Percentiles rank a stretch among this genome's conserved stretches.
Conservation (phyloP, 257 asterid genomes). For the Orobanche coerulescens region DNA sequence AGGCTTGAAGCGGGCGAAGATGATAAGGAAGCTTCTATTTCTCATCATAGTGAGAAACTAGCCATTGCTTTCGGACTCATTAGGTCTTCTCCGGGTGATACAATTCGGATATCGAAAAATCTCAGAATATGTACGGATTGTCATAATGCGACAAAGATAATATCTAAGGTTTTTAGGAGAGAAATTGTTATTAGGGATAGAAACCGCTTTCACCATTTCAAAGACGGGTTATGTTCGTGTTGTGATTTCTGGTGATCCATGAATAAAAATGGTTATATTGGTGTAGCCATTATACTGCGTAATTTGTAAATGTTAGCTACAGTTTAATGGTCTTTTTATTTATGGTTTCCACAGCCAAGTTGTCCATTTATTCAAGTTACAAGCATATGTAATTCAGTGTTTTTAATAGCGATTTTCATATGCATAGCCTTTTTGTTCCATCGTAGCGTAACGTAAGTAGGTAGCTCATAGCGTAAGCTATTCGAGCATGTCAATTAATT, state of each 20-base stretch:
- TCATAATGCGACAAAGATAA: conserved; percentile 33
- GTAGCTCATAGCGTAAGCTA: too few species aligned
- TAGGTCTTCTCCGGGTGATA: conserved; percentile 25
- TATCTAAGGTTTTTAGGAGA: conserved; percentile 29
- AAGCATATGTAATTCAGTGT: too few species aligned
- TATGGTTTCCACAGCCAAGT: too few species aligned
- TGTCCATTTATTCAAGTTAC: too few species aligned
- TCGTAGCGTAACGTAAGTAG: too few species aligned
- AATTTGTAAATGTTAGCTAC: not conserved
- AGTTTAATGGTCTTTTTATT: not conserved
- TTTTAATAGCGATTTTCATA: too few species aligned
- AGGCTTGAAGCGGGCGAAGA: conserved; percentile 39
- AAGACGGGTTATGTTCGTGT: conserved; percentile 43
- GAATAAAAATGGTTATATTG: not conserved
- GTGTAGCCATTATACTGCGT: not conserved
- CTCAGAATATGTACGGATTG: conserved; percentile 47
- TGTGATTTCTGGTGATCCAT: conserved; percentile 44
- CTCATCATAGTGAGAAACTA: conserved; percentile 53
- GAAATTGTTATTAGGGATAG: conserved; percentile 43
- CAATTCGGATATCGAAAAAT: conserved; percentile 36
- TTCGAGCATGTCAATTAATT: too few species aligned
- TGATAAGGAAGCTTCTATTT: conserved; percentile 33
- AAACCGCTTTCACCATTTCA: conserved; percentile 45
- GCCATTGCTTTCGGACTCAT: conserved; percentile 45
- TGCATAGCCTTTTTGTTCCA: too few species aligned